Conservation (phyloP, 2,329 filamentous ascomycete species). For the Cladobotryum protrusum region DNA sequence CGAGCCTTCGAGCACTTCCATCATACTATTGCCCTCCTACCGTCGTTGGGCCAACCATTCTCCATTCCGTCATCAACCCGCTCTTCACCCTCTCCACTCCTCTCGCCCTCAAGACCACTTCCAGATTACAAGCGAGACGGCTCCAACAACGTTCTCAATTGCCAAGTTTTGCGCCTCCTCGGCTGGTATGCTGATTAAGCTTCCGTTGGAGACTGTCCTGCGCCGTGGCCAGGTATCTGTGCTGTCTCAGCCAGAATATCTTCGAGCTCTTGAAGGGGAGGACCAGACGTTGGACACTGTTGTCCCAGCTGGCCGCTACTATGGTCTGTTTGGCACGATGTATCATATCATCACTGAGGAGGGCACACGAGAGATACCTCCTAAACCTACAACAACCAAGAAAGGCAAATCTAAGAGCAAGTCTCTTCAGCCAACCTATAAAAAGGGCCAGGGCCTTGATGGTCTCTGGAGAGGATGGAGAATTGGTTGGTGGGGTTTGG, state of each 20-base stretch:
- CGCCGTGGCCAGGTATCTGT: conserved; percentile 80
- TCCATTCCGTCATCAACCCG: conserved; percentile 80
- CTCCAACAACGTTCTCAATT: conserved; percentile 75
- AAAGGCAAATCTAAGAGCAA: conserved; percentile 27
- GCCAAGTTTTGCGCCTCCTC: conserved; percentile 76
- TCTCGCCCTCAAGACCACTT: conserved; percentile 78
- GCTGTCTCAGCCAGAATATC: conserved; percentile 48
- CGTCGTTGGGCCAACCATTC: conserved; percentile 74
- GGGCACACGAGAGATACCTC: conserved; percentile 51
- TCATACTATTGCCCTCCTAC: conserved; percentile 65
- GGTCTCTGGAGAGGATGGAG: conserved; percentile 71
- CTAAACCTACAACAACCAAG: conserved; percentile 26
- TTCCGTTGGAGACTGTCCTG: conserved; percentile 87
- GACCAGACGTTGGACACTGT: conserved; percentile 59
- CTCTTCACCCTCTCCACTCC: conserved; percentile 77
- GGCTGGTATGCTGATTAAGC: conserved; percentile 74
- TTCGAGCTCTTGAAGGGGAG: conserved; percentile 41
- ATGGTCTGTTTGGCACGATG: conserved; percentile 86
- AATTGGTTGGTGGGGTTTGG: conserved; percentile 70
- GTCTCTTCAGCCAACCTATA: conserved; percentile 29
- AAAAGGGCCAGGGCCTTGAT: conserved; percentile 60
- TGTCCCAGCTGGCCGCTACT: conserved; percentile 72
- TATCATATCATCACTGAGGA: conserved; percentile 81
- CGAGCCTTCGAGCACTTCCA: conserved; percentile 70
- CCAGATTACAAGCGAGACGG: conserved; percentile 72